Evolutionary conservation across 805 yeast species (phyloP), one percentile per base, ranked within the genome.

Genomic region (Maudiozyma barnettii): DNA sequence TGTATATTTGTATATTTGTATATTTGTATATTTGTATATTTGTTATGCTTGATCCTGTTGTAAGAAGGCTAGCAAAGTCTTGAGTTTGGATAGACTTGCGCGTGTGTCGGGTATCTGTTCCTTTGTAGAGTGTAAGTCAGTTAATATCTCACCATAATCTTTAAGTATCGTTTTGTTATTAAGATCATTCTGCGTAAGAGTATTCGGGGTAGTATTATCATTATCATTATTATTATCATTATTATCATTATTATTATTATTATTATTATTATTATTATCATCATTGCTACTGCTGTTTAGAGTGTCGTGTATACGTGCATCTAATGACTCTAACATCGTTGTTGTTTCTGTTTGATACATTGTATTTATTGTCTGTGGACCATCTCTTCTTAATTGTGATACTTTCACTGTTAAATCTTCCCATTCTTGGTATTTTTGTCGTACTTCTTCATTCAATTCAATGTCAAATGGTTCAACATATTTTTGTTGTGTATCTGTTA

Each of bases 381-480:
- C 67, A 18, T 70, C 70, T 44, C 77, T 69, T 44, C 93, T 67
- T 46, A 81, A 61, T 20, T 69, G 68, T 0, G 86, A 75, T 16
- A 82, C 74, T 47, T 70, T 73, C 1, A 78, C 73, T 0, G 87
- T 78, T 50, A 76, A 77, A 43, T 72, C 74, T 52, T 86, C 95
- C 49, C 84, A 81, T 36, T 74, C 70, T 43, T 72, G 72, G 51
- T 84, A 76, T 43, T 77, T 54, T 43, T 72, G 69, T 42, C 91
- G 68, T 26, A 85, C 73, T 47, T 70, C 61, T 48, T 76, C 80
- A 60, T 83, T 82, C 49, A 84, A 63, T 18, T 74, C 79, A 37
- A 74, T 64, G 57, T 86, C 91, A 61, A 82, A 84, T 0, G 90
- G 88, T 59, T 82, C 93, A 8, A 79, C 72, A 48, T 74, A 57